Conservation (phyloP, 2,329 filamentous ascomycete species). For the Fonsecaea nubica region DNA sequence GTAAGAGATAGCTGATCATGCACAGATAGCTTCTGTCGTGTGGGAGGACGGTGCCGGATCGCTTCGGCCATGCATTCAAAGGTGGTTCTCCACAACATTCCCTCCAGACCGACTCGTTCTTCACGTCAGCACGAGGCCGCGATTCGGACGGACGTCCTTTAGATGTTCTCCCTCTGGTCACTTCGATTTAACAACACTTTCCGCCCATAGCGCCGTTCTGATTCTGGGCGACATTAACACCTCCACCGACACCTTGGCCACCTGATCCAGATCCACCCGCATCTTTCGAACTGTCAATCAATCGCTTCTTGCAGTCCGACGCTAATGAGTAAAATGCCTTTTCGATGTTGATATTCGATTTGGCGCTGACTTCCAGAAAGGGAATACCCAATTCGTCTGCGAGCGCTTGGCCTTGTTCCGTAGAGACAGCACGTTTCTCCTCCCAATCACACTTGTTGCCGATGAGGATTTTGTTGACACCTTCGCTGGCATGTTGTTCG, state of each 20-base stretch:
- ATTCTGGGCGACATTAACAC: slow-evolving; percentile 73
- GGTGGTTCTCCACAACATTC: not conserved
- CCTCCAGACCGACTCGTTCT: not conserved
- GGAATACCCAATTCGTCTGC: slow-evolving; percentile 96
- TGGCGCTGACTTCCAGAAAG: slow-evolving; percentile 97
- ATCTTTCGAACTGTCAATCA: slow-evolving; percentile 84
- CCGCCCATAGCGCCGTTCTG: slow-evolving; percentile 61
- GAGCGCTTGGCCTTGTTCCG: slow-evolving; percentile 88
- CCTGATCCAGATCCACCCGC: slow-evolving; percentile 9
- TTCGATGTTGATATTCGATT: slow-evolving; percentile 99
- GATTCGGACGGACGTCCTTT: not conserved
- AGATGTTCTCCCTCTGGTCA: not conserved
- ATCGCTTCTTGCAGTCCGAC: slow-evolving; percentile 95
- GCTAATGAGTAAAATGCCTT: slow-evolving; percentile 97
- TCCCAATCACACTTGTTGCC: slow-evolving; percentile 99
- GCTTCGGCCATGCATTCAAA: not conserved
- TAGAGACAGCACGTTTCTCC: slow-evolving; percentile 94
- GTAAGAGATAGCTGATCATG: not conserved
- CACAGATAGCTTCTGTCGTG: not conserved
- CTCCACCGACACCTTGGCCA: slow-evolving; percentile 45
- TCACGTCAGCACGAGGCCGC: not conserved
- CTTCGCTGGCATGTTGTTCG: slow-evolving; percentile 96
- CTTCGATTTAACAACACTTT: slow-evolving; percentile 72
- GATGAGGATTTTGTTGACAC: slow-evolving; percentile 99
- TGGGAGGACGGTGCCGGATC: not conserved